These are phyloP conservation scores for Sugiyamaella marilandica DNA, from an alignment of 805 yeast species.

Conservation along the genomic window DNA sequence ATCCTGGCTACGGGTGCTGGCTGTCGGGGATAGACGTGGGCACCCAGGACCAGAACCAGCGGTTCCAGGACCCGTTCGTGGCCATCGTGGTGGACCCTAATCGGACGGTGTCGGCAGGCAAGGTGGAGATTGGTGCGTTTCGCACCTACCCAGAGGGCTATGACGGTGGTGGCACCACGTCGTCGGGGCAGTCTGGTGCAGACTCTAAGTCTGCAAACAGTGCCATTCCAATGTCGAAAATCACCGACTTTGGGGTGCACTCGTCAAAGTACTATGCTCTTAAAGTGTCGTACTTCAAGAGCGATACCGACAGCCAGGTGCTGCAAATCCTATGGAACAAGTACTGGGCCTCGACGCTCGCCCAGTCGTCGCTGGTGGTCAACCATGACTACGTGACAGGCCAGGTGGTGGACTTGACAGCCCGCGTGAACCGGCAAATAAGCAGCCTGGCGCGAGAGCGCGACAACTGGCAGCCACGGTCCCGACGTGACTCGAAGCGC, in stretches of 20 bases:
- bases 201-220: slow-evolving; percentile 5
- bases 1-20: slow-evolving; percentile 98
- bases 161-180: background rate
- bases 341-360: slow-evolving; percentile 44
- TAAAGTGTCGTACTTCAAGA: slow-evolving; percentile 55
- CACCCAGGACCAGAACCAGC: slow-evolving; percentile 80
- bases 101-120: slow-evolving; percentile 55
- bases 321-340: slow-evolving; percentile 42
- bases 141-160: slow-evolving; percentile 53
- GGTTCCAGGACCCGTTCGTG: slow-evolving; percentile 84
- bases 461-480: background rate
- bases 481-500: background rate
- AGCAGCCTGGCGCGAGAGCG: background rate
- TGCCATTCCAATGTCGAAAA: slow-evolving; percentile 46
- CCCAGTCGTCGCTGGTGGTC: slow-evolving; percentile 27
- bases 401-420: slow-evolving; percentile 28
- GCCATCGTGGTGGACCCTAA: slow-evolving; percentile 87
- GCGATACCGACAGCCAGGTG: slow-evolving; percentile 45
- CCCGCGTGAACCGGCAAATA: background rate
- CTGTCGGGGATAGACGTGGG: slow-evolving; percentile 87
- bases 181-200: background rate
- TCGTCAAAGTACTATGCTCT: slow-evolving; percentile 64
- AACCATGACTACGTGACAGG: slow-evolving; percentile 27
- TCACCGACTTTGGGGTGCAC: slow-evolving; percentile 66
- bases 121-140: slow-evolving; percentile 83